Base-by-base conservation (phyloP, 2,329 filamentous ascomycete species). In the Fusarium chlamydosporum region DNA sequence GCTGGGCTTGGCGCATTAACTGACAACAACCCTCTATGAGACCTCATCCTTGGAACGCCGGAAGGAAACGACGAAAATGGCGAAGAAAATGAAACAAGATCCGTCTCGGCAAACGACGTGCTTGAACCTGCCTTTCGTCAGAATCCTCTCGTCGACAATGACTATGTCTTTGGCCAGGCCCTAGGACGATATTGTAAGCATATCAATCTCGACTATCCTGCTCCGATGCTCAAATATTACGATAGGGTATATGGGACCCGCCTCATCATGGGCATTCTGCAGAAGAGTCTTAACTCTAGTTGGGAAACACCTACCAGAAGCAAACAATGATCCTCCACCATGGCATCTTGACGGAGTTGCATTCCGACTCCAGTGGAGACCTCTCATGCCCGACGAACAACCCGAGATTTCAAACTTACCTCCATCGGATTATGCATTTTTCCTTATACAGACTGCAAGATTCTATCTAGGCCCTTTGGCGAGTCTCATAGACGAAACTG, bases 261-360 rank as follows among this genome's bases (percentile, higher is more conserved):
- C 71, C 1, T 74, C 72, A 1, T 74, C 72, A 4, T 74, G 72
- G 72, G 69, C 72, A 0, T 74, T 73, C 15, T 74, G 72, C 16
- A 63, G 72, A 26, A 59, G 72, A 20, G 72, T 74, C 11, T 16
- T 74, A 6, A 64, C 72, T 4, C 33, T 74, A 1, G 52, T 74
- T 3, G 72, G 72, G 27, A 74, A 72, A 31, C 67, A 73, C 34
- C 69, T 74, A 4, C 69, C 72, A 4, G 67, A 74, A 37, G 38
- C 67, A 10, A 72, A 65, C 3, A 70, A 66, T 12, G 65, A 74
- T 6, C 69, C 69, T 37, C 48, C 58, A 4, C 72, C 72, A 8
- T 74, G 72, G 72, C 72, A 74, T 45, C 68, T 74, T 2, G 71
- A 74, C 42, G 72, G 72, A n/a, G 61, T 65, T 0, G 72, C 72